Conservation (phyloP, 2,329 filamentous ascomycete genomes). For the Penicillium griseofulvum region DNA sequence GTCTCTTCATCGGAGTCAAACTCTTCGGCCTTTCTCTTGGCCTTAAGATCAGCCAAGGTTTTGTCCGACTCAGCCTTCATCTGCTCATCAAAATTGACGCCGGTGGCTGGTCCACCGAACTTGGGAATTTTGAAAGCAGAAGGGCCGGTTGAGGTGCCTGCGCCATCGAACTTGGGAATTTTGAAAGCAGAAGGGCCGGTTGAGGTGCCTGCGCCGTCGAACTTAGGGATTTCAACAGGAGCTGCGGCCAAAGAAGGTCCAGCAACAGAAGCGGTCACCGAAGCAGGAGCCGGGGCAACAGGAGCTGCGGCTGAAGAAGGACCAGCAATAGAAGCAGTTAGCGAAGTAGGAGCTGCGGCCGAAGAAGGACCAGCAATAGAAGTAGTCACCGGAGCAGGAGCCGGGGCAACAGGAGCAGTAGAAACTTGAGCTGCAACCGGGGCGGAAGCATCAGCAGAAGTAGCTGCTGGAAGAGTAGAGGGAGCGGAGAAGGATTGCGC, state of each 20-base stretch:
- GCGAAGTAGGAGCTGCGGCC: no score
- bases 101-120: background rate
- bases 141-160: conserved; percentile 17
- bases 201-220: background rate
- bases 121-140: conserved; percentile 6
- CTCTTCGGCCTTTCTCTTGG: conserved; percentile 51
- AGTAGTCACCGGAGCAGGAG: no score
- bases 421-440: background rate
- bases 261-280: no score
- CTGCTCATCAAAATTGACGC: conserved; percentile 42
- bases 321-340: no score
- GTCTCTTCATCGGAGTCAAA: conserved; percentile 54
- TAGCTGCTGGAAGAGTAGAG: background rate
- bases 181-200: background rate
- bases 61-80: conserved; percentile 43
- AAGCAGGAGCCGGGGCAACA: background rate
- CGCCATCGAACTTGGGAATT: conserved; percentile 34
- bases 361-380: no score
- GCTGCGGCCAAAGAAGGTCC: no score
- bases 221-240: background rate
- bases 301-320: background rate
- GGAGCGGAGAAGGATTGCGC: conserved; percentile 22
- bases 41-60: conserved; percentile 44
- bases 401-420: background rate
- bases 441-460: background rate